Evolutionary conservation across 2,329 filamentous ascomycete genomes (phyloP).

Genomic region (Fusarium veterinarium): DNA sequence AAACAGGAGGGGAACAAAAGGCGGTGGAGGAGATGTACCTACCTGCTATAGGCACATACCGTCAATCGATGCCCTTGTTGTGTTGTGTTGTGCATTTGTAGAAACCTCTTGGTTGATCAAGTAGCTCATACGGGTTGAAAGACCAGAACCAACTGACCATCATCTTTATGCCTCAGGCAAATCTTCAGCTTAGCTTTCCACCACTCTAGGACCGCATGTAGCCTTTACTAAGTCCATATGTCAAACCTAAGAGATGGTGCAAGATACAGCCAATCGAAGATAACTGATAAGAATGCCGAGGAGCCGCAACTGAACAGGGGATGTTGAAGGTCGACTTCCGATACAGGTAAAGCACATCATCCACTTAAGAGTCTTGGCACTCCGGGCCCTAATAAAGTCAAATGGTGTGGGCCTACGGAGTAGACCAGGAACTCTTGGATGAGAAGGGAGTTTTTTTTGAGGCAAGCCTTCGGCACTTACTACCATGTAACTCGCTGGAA

Average conservation of each 20-base stretch:
- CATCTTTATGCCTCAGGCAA: constrained; percentile 27
- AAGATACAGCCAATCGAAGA: constrained; percentile 19
- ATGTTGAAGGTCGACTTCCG: constrained; percentile 37
- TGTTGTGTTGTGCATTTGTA: constrained; percentile 24
- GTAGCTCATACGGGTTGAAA: background rate
- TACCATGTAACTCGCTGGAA: background rate
- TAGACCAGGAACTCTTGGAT: background rate
- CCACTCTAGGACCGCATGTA: background rate
- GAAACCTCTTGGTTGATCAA: constrained; percentile 15
- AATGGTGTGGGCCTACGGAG: background rate
- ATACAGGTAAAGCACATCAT: constrained; percentile 34
- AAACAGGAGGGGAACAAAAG: constrained; percentile 22
- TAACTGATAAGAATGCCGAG: constrained; percentile 34
- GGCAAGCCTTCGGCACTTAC: background rate
- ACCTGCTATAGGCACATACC: background rate
- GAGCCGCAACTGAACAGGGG: constrained; percentile 32
- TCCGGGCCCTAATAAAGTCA: background rate
- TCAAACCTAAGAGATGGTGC: constrained; percentile 15
- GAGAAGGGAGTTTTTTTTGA: background rate
- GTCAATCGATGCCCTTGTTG: constrained; percentile 14
- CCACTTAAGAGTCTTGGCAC: constrained; percentile 28
- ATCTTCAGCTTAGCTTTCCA: background rate
- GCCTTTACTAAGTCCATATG: constrained; percentile 11
- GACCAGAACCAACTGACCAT: background rate
- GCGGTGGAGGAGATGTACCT: constrained; percentile 31